Evolutionary conservation across 2,329 filamentous ascomycete genomes (phyloP).

Genomic region (Orbilia blumenaviensis): DNA sequence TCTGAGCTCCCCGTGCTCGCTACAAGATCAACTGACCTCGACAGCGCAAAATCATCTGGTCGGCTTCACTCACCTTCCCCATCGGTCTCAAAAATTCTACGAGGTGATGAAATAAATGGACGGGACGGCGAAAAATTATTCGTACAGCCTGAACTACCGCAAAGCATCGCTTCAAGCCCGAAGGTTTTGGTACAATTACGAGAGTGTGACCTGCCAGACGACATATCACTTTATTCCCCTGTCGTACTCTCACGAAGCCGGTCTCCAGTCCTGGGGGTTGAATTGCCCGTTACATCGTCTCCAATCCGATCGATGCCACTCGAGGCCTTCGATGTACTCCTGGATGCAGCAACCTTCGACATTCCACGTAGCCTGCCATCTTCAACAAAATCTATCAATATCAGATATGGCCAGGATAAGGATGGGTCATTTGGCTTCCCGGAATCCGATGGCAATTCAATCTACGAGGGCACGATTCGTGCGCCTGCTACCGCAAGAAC

Average conservation of each 20-base stretch:
- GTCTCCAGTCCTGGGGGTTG: background rate
- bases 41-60: background rate
- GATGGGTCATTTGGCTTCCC: background rate
- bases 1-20: background rate
- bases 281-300: background rate
- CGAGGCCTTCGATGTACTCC: background rate
- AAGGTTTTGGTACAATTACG: background rate
- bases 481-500: background rate
- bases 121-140: background rate
- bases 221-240: background rate
- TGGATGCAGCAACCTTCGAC: background rate
- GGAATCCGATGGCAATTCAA: constrained; percentile 14
- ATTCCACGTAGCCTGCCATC: constrained; percentile 20
- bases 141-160: background rate
- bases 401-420: background rate
- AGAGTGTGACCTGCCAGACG: background rate
- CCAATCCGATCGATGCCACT: background rate
- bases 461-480: background rate
- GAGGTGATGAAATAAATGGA: background rate
- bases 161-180: background rate
- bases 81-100: no score
- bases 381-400: background rate
- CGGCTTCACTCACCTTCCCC: background rate
- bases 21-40: background rate
- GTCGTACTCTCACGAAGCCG: background rate